These are phyloP conservation scores for Beauveria sp. DNA, from an alignment of 2,329 filamentous ascomycete genomes.

Conservation along the genomic window DNA sequence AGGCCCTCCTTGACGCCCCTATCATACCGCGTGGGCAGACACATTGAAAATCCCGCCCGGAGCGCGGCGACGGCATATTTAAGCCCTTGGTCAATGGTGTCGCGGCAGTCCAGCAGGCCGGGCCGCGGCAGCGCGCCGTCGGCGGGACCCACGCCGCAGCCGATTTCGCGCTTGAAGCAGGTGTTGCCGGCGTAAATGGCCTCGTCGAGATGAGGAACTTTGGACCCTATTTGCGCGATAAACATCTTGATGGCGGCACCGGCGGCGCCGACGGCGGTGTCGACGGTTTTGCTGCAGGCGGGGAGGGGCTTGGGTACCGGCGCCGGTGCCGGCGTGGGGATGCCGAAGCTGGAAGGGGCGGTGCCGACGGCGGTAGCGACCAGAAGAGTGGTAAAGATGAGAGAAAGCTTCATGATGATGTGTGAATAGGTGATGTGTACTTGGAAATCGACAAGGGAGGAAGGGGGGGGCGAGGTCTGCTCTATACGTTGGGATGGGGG, in stretches of 20 bases:
- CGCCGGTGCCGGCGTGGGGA: neutral
- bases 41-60: too few relatives aligned
- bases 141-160: neutral
- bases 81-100: neutral
- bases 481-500: too few relatives aligned
- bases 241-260: too few relatives aligned
- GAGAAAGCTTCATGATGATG: neutral
- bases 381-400: neutral
- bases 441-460: neutral
- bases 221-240: too few relatives aligned
- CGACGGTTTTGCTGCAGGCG: neutral
- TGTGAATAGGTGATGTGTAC: neutral
- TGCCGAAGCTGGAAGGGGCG: neutral
- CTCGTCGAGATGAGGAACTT: neutral
- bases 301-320: neutral
- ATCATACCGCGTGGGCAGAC: neutral
- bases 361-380: neutral
- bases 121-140: neutral
- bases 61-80: neutral
- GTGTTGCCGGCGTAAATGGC: neutral
- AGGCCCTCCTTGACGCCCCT: neutral
- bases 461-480: neutral
- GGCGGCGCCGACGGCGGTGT: neutral
- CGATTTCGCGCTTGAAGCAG: neutral
- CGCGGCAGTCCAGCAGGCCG: neutral